phyloP scores from a whole-genome alignment of 2,329 filamentous ascomycete species.

The Fusarium sp. region DNA sequence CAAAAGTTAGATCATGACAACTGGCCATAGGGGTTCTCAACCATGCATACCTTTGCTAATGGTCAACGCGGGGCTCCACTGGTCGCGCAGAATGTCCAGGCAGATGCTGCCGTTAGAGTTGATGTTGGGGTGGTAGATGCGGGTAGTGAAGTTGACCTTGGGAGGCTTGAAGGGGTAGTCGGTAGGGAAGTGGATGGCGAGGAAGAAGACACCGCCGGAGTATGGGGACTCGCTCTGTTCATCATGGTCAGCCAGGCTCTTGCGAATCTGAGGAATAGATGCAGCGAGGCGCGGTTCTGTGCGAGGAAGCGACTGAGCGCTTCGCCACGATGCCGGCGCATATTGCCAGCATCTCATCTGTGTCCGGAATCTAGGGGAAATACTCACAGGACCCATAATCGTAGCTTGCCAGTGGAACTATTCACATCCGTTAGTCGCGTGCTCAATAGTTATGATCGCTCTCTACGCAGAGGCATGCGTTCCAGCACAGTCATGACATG shows the following conservation, averaged over 20 bases:
- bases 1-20: conserved; percentile 7
- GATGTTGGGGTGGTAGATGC: conserved; percentile 99
- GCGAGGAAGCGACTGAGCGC: conserved; percentile 28
- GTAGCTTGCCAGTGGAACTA: conserved; percentile 99
- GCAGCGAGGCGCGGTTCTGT: conserved; percentile 20
- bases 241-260: conserved; percentile 45
- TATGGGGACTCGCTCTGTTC: conserved; percentile 94
- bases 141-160: conserved; percentile 99
- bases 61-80: conserved; percentile 98
- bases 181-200: conserved; percentile 98
- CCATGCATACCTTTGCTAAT: conserved; percentile 90
- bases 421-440: conserved; percentile 41
- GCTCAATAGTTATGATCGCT: conserved; percentile 1
- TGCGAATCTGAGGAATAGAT: not conserved
- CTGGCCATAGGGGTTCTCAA: conserved; percentile 5
- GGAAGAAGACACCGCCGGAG: conserved; percentile 98
- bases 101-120: conserved; percentile 99
- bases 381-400: conserved; percentile 97
- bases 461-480: not conserved
- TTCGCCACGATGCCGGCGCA: conserved; percentile 29
- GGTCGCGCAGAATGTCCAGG: conserved; percentile 96
- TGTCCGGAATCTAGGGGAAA: conserved; percentile 16
- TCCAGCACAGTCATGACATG: conserved; percentile 27
- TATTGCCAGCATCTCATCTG: conserved; percentile 10
- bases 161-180: conserved; percentile 99